These are phyloP conservation scores for Penicillium fimorum DNA, from an alignment of 495 filamentous ascomycete genomes.

Conservation along the genomic window DNA sequence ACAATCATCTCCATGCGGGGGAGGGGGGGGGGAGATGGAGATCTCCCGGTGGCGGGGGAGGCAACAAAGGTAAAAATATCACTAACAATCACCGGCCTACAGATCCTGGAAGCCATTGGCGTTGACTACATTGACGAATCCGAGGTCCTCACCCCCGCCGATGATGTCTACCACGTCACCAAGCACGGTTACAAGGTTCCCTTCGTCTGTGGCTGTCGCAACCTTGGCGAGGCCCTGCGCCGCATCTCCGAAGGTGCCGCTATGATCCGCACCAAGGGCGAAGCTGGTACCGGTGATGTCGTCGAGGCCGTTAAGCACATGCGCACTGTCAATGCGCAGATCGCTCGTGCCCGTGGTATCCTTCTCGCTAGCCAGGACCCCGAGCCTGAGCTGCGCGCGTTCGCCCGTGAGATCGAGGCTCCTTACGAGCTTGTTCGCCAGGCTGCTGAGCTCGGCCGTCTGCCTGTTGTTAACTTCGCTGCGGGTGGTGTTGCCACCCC, in stretches of 20 bases:
- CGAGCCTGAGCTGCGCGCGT: slow-evolving; percentile 71
- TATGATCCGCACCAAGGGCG: slow-evolving; percentile 99
- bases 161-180: slow-evolving; percentile 85
- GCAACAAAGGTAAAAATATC: slow-evolving; percentile 1
- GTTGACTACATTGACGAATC: slow-evolving; percentile 98
- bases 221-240: slow-evolving; percentile 89
- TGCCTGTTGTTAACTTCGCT: slow-evolving; percentile 98
- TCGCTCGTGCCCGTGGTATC: slow-evolving; percentile 67
- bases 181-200: slow-evolving; percentile 81
- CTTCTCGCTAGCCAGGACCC: slow-evolving; percentile 56
- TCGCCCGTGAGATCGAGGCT: slow-evolving; percentile 78
- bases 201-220: slow-evolving; percentile 96
- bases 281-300: slow-evolving; percentile 97
- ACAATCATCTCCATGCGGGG: slow-evolving; percentile 3
- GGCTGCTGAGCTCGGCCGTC: slow-evolving; percentile 78
- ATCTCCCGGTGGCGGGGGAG: background rate
- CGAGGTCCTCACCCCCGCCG: slow-evolving; percentile 95
- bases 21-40: background rate
- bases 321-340: slow-evolving; percentile 82
- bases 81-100: slow-evolving; percentile 11
- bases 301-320: slow-evolving; percentile 97
- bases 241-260: slow-evolving; percentile 92
- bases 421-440: slow-evolving; percentile 77
- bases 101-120: slow-evolving; percentile 92
- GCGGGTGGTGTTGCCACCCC: slow-evolving; percentile 96